phyloP scores from a whole-genome alignment of 1,139 yeast genomes.

The Kodamaea fungicola region DNA sequence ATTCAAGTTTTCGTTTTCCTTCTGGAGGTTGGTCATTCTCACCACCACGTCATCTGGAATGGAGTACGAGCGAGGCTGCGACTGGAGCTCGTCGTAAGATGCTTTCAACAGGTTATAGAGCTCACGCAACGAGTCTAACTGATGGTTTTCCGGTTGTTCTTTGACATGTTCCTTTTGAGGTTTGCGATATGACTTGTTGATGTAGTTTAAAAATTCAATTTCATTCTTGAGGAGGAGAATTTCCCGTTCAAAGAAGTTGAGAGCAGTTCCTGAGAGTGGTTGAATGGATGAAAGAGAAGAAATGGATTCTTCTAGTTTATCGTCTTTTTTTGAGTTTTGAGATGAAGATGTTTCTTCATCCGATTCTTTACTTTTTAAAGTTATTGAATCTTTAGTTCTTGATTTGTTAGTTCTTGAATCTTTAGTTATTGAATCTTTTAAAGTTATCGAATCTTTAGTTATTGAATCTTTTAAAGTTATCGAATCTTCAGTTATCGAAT shows the following conservation, averaged over 20 bases:
- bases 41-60: not conserved
- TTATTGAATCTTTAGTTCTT: too few species aligned
- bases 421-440: too few species aligned
- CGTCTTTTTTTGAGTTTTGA: constrained; percentile 14
- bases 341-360: not conserved
- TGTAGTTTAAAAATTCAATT: constrained; percentile 56
- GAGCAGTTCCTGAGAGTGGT: constrained; percentile 22
- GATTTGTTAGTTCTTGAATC: too few species aligned
- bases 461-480: too few species aligned
- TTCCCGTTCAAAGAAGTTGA: constrained; percentile 55
- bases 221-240: constrained; percentile 58
- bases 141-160: not conserved
- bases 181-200: constrained; percentile 47
- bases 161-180: not conserved
- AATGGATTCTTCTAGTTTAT: constrained; percentile 2
- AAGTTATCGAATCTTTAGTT: too few species aligned
- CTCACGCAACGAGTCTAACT: not conserved
- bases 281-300: not conserved
- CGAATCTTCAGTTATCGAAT: too few species aligned
- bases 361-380: too few species aligned
- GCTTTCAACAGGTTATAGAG: not conserved
- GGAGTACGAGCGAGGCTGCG: not conserved
- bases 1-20: constrained; percentile 2
- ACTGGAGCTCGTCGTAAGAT: not conserved
- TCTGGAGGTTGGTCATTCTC: constrained; percentile 2